Evolutionary conservation across 2,329 filamentous ascomycete genomes (phyloP), one percentile per base, ranked within the genome.

Genomic region (Clarireedia sp.): DNA sequence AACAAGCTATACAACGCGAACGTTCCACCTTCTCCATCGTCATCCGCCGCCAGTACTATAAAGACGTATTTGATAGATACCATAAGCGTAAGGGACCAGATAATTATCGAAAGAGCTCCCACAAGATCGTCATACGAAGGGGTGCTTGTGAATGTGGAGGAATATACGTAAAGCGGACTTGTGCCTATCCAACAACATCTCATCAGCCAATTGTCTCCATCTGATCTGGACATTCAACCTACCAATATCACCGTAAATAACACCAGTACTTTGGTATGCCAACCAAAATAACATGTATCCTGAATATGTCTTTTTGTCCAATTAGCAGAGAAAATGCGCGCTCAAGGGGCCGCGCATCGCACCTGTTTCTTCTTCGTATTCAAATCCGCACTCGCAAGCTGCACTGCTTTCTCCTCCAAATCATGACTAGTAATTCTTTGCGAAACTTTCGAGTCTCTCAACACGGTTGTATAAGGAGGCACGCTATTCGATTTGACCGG

Each of bases 161-260:
- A 86, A 68, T 74, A 87, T 17, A 87, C 84, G 63, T 88, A 88
- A 17, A 88, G 78, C n/a, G 83, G 83, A 57, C 77, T 81, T 0
- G 73, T 78, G 9, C 55, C 24, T 55, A 33, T 33, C 3, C 29
- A 14, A 33, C 9, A 3, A 2, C 29, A 33, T 33, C 12, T 12
- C 29, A 33, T 33, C 29, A 33, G 29, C 12, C 2, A 33, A 33
- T 33, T 33, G 10, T 33, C 29, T 2, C 29, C 9, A 14, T 33
- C 29, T 33, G 21, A 38, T 26, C 24, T n/a, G 10, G 4, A 24
- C 29, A 33, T 33, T 5, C 3, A 48, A 66, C 19, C 75, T 78
- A 55, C 83, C 84, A 63, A 87, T 86, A 61, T 87, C 84, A 23
- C 84, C 84, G 59, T 87, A 87, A 50, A 87, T 86, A 41, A 85